Conservation (phyloP, 768 basidiomycete species). For the Agaricus bisporus region DNA sequence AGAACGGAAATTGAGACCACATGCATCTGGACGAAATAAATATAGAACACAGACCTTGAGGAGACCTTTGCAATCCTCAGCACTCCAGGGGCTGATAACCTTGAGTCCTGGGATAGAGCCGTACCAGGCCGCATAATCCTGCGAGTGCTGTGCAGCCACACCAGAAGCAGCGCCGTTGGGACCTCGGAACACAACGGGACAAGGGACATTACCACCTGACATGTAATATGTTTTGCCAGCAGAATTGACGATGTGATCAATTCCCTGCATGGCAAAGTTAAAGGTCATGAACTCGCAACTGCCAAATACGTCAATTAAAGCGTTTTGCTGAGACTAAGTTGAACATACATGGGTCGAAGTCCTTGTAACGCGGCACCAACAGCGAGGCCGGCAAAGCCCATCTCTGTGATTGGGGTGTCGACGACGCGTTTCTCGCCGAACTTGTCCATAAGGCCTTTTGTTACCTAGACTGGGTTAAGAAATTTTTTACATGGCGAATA, state of each 20-base stretch:
- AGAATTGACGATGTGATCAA: slow-evolving; percentile 99
- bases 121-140: slow-evolving; percentile 96
- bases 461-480: slow-evolving; percentile 53
- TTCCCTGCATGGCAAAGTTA: slow-evolving; percentile 99
- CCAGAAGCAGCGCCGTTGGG: slow-evolving; percentile 98
- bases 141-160: slow-evolving; percentile 96
- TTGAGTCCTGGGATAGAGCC: slow-evolving; percentile 92
- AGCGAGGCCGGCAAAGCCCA: slow-evolving; percentile 97
- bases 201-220: slow-evolving; percentile 98
- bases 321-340: slow-evolving; percentile 7
- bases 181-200: slow-evolving; percentile 98
- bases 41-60: slow-evolving; percentile 61
- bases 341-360: slow-evolving; percentile 79
- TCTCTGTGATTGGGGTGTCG: slow-evolving; percentile 95
- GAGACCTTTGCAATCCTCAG: slow-evolving; percentile 99
- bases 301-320: slow-evolving; percentile 9
- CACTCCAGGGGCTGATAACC: slow-evolving; percentile 94
- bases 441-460: slow-evolving; percentile 98
- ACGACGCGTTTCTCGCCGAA: slow-evolving; percentile 98
- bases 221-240: slow-evolving; percentile 99
- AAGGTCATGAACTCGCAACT: slow-evolving; percentile 99
- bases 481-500: neutral
- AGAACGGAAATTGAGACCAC: slow-evolving; percentile 1
- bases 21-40: neutral
- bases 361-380: slow-evolving; percentile 93